These are phyloP conservation scores for Penicillium expansum DNA, from an alignment of 2,329 filamentous ascomycete species.

Conservation along the genomic window DNA sequence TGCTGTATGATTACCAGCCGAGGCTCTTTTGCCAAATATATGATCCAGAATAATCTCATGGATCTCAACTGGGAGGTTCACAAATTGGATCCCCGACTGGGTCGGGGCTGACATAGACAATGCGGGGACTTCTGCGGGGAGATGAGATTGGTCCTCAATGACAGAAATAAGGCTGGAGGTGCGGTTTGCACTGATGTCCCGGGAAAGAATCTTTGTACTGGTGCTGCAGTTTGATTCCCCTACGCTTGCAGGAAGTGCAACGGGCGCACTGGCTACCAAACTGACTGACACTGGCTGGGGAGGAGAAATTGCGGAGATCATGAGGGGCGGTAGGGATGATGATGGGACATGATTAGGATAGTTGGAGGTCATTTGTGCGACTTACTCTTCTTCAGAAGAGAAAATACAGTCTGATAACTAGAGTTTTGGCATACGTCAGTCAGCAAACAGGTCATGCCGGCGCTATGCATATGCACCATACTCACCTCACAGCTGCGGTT, in stretches of 20 bases:
- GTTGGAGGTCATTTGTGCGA: background rate
- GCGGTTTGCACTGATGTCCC: background rate
- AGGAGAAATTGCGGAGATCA: slow-evolving; percentile 29
- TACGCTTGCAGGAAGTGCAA: background rate
- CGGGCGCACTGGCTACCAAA: slow-evolving; percentile 27
- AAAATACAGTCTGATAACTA: background rate
- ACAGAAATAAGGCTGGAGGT: background rate
- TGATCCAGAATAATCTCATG: slow-evolving; percentile 71
- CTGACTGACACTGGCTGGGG: slow-evolving; percentile 35
- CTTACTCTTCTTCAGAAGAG: background rate
- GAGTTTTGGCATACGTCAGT: background rate
- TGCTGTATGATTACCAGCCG: slow-evolving; percentile 49
- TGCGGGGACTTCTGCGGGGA: background rate
- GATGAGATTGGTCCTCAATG: background rate
- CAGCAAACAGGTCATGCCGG: background rate
- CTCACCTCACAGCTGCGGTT: background rate
- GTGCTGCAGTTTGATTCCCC: slow-evolving; percentile 27
- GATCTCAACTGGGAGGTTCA: slow-evolving; percentile 64
- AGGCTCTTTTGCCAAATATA: slow-evolving; percentile 66
- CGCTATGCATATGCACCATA: background rate
- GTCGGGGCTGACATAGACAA: background rate
- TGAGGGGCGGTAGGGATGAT: slow-evolving; percentile 16
- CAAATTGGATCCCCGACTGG: slow-evolving; percentile 23
- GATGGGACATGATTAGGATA: background rate
- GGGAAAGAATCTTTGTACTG: slow-evolving; percentile 23